phyloP scores from a whole-genome alignment of 768 basidiomycete species.

The Trametes sanguinea region DNA sequence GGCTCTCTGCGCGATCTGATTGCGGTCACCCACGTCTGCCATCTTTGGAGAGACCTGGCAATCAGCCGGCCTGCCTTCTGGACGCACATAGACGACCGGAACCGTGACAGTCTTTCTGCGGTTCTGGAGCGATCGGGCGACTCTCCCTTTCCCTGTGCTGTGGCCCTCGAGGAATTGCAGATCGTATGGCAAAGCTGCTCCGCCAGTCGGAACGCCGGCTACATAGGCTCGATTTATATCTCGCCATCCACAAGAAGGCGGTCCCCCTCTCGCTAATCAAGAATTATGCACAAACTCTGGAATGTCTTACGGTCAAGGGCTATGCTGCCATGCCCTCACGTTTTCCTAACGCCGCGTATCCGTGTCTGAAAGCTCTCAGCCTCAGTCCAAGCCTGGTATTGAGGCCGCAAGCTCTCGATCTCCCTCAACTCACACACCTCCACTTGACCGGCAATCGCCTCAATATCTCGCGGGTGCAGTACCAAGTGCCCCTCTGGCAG shows the following conservation, averaged over 20 bases:
- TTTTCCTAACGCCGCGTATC: too few relatives aligned
- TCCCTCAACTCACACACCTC: conserved; percentile 1
- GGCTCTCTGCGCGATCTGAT: neutral
- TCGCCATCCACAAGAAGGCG: too few relatives aligned
- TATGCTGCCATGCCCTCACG: too few relatives aligned
- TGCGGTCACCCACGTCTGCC: neutral
- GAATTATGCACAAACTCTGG: too few relatives aligned
- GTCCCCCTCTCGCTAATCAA: too few relatives aligned
- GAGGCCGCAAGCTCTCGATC: neutral
- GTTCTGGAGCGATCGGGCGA: neutral
- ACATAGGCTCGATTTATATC: neutral
- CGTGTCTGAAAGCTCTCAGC: neutral
- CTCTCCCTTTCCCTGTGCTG: neutral
- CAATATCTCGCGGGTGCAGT: too few relatives aligned
- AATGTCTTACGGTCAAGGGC: too few relatives aligned
- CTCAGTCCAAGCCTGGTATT: neutral
- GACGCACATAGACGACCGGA: neutral
- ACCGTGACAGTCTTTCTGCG: neutral
- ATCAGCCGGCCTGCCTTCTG: neutral
- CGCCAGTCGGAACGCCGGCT: too few relatives aligned
- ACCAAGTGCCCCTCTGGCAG: too few relatives aligned
- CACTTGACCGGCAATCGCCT: neutral
- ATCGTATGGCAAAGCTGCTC: too few relatives aligned
- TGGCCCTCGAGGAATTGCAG: neutral
- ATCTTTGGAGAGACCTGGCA: neutral